A percentile compares a stretch with the other conserved stretches of the same genome.
Evolutionary conservation across 768 basidiomycete species (phyloP).

Genomic region (Coprinopsis sp.): DNA sequence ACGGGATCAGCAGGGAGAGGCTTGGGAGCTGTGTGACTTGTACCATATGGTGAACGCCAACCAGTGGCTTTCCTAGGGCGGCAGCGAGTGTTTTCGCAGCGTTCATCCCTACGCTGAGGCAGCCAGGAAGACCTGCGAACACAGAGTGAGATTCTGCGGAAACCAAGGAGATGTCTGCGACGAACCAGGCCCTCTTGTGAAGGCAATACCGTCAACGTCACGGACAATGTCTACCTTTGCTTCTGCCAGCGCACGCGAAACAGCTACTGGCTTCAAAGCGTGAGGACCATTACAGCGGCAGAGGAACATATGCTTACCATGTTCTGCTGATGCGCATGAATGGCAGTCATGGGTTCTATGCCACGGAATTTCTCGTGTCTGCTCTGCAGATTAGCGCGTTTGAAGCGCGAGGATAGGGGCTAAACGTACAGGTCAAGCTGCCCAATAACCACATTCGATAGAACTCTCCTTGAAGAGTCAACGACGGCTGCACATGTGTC

Average conservation of each 20-base stretch:
- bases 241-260: slow-evolving; percentile 60
- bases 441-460: slow-evolving; percentile 83
- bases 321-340: slow-evolving; percentile 72
- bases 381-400: slow-evolving; percentile 5
- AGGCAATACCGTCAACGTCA: slow-evolving; percentile 84
- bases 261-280: slow-evolving; percentile 59
- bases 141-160: slow-evolving; percentile 8
- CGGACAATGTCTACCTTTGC: slow-evolving; percentile 49
- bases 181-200: slow-evolving; percentile 81
- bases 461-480: slow-evolving; percentile 58
- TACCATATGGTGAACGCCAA: slow-evolving; percentile 98
- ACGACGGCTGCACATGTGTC: slow-evolving; percentile 92
- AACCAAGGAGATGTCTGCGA: not conserved
- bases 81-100: slow-evolving; percentile 86
- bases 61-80: slow-evolving; percentile 67
- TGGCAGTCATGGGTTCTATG: slow-evolving; percentile 75
- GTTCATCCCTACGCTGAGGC: slow-evolving; percentile 72
- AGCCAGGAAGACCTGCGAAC: slow-evolving; percentile 65
- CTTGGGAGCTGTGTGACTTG: no score
- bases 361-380: slow-evolving; percentile 64
- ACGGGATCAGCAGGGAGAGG: no score
- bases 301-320: slow-evolving; percentile 44
- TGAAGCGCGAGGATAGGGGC: not conserved
- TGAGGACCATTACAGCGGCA: not conserved
- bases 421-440: slow-evolving; percentile 60